Evolutionary conservation across 768 basidiomycete genomes (phyloP), one percentile per base, ranked within the genome.

Genomic region (Clavulina sp.): DNA sequence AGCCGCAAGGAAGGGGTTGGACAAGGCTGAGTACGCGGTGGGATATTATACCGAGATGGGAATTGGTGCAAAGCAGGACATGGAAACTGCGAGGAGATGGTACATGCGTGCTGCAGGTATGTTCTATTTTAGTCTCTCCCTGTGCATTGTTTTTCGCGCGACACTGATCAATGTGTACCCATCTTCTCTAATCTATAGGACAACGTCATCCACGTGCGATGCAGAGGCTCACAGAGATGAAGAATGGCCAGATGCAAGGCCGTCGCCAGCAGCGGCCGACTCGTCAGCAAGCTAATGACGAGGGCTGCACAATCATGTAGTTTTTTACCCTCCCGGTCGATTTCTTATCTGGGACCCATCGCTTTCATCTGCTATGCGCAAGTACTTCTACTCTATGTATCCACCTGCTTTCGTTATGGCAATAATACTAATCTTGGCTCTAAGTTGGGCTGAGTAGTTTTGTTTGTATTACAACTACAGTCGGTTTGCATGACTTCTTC

Each of bases 121-220:
- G 83, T 70, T 5, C 34, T 28, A 26, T 41, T 9, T 47, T 50
- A 26, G 46, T 41, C 18, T 19, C 13, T 31, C 38, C 28, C 23
- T 28, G 3, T 18, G 21, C 6, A 1, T 30, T 21, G 3, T 31
- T 41, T 28, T 32, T 47, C 16, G 18, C 29, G n/a, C 3, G 24
- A 24, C 7, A 32, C 52, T 43, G 21, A 26, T 5, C 4, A 18
- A 19, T 13, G 38, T 30, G 23, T 23, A 29, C 44, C 34, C 41
- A 49, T 41, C n/a, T 36, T 34, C 41, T 40, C 38, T 30, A 18
- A 28, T 48, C 33, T 48, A 2, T 59, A 95, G 92, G 88, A 3
- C 93, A 96, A 76, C 86, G 87, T n/a, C 93, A 97, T 68, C 92
- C 89, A 65, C 80, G 92, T 33, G 93, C 93, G 4, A 97, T 95